phyloP scores from a whole-genome alignment of 2,329 filamentous ascomycete species.

The Fusarium citri region DNA sequence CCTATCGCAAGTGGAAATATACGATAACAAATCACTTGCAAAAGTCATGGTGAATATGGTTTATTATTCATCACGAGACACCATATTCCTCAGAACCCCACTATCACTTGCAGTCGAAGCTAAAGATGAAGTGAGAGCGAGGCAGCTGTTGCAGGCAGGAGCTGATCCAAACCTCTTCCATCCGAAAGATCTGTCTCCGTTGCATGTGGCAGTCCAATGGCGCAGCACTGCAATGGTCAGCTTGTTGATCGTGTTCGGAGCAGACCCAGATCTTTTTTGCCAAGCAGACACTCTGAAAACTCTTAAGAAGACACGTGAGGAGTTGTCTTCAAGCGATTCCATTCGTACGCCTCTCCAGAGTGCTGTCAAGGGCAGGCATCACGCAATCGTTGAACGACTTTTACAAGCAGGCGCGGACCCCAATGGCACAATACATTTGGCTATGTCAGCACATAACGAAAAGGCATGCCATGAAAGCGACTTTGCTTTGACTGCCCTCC shows the following conservation, averaged over 20 bases:
- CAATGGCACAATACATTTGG: rapidly evolving
- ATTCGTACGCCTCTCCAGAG: too few relatives aligned
- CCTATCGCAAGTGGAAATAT: too few relatives aligned
- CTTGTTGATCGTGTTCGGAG: not conserved
- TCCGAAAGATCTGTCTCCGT: not conserved
- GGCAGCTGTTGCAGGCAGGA: not conserved
- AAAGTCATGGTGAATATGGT: not conserved
- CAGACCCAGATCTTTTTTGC: not conserved
- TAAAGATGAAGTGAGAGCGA: not conserved
- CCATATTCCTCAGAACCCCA: too few relatives aligned
- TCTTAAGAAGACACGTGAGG: too few relatives aligned
- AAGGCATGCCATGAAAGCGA: rapidly evolving
- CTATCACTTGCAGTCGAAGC: not conserved
- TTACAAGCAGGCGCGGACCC: not conserved
- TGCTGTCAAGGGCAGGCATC: rapidly evolving
- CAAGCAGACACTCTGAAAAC: not conserved
- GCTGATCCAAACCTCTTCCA: not conserved
- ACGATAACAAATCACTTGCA: not conserved
- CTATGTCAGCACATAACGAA: rapidly evolving
- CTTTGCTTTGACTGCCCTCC: not conserved
- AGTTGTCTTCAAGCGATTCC: too few relatives aligned
- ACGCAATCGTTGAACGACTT: not conserved
- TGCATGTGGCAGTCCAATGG: not conserved
- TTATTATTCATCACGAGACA: too few relatives aligned
- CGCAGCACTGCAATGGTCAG: rapidly evolving